A percentile compares a stretch with the other conserved stretches of the same genome.
Conservation (phyloP, 2,329 filamentous ascomycete species). For the Aureobasidium sp. region DNA sequence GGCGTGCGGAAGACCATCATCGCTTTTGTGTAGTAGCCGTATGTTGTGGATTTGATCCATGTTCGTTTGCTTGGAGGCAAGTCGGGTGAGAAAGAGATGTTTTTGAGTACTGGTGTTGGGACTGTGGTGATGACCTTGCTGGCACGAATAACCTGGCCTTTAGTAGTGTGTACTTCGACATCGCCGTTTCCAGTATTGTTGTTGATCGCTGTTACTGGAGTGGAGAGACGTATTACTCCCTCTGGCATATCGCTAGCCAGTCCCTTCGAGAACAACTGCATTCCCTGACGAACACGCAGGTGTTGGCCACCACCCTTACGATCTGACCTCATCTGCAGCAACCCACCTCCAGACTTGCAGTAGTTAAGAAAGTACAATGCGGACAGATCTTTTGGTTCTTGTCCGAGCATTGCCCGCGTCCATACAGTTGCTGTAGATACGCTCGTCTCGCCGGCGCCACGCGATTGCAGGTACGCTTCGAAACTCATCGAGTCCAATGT, state of each 20-base stretch:
- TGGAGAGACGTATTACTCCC: conserved; percentile 23
- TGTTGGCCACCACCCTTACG: conserved; percentile 45
- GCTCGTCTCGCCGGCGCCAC: neutral
- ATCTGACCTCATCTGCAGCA: conserved; percentile 46
- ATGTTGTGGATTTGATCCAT: conserved; percentile 28
- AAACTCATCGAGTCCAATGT: neutral
- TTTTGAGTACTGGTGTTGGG: conserved; percentile 37
- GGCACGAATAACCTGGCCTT: conserved; percentile 27
- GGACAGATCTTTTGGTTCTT: conserved; percentile 41
- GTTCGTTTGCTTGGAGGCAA: conserved; percentile 35
- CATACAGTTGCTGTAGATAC: conserved; percentile 32
- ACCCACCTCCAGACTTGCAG: conserved; percentile 43
- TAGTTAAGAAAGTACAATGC: conserved; percentile 49
- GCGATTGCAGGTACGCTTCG: neutral
- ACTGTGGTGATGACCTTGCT: conserved; percentile 42
- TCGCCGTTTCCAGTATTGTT: neutral
- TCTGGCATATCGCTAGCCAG: conserved; percentile 29
- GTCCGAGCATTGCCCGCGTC: conserved; percentile 43
- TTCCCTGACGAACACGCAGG: conserved; percentile 41
- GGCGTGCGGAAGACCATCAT: conserved; percentile 39
- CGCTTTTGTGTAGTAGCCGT: conserved; percentile 45
- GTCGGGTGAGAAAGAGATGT: conserved; percentile 40
- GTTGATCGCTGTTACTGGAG: conserved; percentile 25
- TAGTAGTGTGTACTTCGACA: conserved; percentile 21
- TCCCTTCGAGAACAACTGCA: conserved; percentile 32